Evolutionary conservation across 2,329 filamentous ascomycete species (phyloP), one percentile per base, ranked within the genome.

Genomic region (Aureobasidium leucospermi): DNA sequence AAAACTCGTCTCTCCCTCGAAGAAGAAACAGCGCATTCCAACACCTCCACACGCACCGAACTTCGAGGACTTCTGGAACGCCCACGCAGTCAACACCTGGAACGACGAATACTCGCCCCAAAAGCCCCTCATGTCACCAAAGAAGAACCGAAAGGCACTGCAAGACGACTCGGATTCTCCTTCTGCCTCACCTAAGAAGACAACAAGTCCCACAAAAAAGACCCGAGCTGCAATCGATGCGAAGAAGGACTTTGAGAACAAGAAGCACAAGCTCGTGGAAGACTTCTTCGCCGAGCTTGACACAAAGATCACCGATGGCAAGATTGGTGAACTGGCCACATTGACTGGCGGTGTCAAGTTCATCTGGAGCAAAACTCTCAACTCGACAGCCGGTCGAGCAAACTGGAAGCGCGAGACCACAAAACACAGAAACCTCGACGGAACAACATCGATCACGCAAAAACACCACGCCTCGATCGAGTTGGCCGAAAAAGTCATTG

Each of bases 401-500:
- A 79, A 78, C 61, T 80, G 78, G 78, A 74, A 73, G 10, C 71
- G 75, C 53, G 76, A 79, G 65, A 73, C 70, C 16, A 71, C 74
- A 19, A 73, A 71, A 51, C 65, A 70, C 1, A 70, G 67, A 46
- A 39, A 59, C 9, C 31, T 46, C 6, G 47, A 52, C 28, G 58
- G 58, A 23, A 39, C 58, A 5, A 34, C 42, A 9, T 32, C 34
- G 32, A 34, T 45, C 41, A 34, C 67, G n/a, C 71, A 74, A 60
- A 73, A 72, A 29, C 69, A 73, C 70, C 74, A 83, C 66, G 90
- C 90, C 9, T 84, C 80, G 15, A 96, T 97, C 68, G 92, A 97
- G 70, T 83, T 97, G 2, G 90, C 92, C 0, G 85, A 89, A 58
- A 96, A 95, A 71, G 86, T 96, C 48, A 91, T 97, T 63, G 85